Evolutionary conservation across 2,329 filamentous ascomycete genomes (phyloP).

Genomic region (Furcasterigmium furcatum): DNA sequence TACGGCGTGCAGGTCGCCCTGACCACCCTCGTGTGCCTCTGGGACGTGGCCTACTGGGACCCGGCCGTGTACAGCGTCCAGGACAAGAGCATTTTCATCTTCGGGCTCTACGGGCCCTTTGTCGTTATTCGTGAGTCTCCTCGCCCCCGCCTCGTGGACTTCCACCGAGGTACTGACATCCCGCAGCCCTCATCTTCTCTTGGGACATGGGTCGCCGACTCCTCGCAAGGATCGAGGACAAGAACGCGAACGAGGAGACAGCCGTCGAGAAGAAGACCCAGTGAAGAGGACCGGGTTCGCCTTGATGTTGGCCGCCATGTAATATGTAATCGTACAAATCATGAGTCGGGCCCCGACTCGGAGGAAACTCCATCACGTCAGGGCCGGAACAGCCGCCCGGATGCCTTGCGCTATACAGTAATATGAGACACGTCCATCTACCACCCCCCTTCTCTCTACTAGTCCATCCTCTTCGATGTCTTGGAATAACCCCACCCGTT

Average conservation of each 20-base stretch:
- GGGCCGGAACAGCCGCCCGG: not conserved
- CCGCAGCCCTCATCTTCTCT: constrained; percentile 31
- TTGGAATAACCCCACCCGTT: constrained; percentile 61
- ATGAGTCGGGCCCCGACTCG: not conserved
- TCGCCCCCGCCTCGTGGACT: not conserved
- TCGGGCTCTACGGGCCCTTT: constrained; percentile 49
- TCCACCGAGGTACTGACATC: not conserved
- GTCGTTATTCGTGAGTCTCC: constrained; percentile 47
- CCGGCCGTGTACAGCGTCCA: constrained; percentile 35
- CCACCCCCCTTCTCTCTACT: not conserved
- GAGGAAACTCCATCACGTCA: constrained; percentile 7
- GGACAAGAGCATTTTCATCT: constrained; percentile 43
- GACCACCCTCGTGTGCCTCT: constrained; percentile 48
- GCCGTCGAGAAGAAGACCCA: constrained; percentile 35
- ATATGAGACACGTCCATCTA: not conserved
- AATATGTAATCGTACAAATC: constrained; percentile 6
- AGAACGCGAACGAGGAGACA: constrained; percentile 8
- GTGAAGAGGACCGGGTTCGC: constrained; percentile 14
- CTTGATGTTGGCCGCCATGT: not conserved
- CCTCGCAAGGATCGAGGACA: constrained; percentile 35
- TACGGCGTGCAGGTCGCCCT: constrained; percentile 50
- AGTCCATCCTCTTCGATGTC: constrained; percentile 51
- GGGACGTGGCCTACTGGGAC: constrained; percentile 48
- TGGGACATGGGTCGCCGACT: constrained; percentile 54
- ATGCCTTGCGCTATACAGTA: not conserved